phyloP scores from a whole-genome alignment of 495 filamentous ascomycete genomes.

The Talaromyces trachyspermus region DNA sequence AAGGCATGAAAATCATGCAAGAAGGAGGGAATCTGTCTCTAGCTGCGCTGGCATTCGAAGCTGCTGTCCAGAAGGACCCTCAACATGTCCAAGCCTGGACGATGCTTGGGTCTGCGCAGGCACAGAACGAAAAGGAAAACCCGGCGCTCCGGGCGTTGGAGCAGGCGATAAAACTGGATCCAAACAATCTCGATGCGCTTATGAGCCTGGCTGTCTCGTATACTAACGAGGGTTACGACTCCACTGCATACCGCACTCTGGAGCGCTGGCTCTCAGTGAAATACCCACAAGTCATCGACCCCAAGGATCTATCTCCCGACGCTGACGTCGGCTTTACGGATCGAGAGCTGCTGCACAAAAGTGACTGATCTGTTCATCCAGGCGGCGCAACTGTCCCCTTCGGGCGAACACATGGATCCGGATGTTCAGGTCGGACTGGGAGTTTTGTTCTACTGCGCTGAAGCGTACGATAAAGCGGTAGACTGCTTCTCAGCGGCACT shows the following conservation, averaged over 20 bases:
- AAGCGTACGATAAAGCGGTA: constrained; percentile 97
- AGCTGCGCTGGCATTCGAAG: constrained; percentile 94
- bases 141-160: constrained; percentile 97
- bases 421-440: constrained; percentile 97
- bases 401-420: constrained; percentile 86
- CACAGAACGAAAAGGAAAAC: constrained; percentile 96
- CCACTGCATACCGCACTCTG: constrained; percentile 89
- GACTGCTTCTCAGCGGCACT: constrained; percentile 95
- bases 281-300: constrained; percentile 73
- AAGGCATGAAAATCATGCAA: constrained; percentile 84
- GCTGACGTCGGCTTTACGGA: constrained; percentile 87
- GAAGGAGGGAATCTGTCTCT: constrained; percentile 90
- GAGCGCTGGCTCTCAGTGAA: constrained; percentile 93
- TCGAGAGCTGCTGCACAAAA: constrained; percentile 78
- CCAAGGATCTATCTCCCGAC: constrained; percentile 56
- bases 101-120: constrained; percentile 81
- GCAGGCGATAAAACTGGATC: constrained; percentile 80
- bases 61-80: constrained; percentile 83
- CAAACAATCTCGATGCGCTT: constrained; percentile 76
- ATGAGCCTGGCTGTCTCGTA: constrained; percentile 98
- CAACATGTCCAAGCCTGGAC: constrained; percentile 89
- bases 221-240: constrained; percentile 98
- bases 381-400: constrained; percentile 84
- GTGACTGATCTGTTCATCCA: constrained; percentile 85
- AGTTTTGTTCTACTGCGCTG: constrained; percentile 94